phyloP scores from a whole-genome alignment of 108 stramenopile species.

The Fragilaria crotonensis region DNA sequence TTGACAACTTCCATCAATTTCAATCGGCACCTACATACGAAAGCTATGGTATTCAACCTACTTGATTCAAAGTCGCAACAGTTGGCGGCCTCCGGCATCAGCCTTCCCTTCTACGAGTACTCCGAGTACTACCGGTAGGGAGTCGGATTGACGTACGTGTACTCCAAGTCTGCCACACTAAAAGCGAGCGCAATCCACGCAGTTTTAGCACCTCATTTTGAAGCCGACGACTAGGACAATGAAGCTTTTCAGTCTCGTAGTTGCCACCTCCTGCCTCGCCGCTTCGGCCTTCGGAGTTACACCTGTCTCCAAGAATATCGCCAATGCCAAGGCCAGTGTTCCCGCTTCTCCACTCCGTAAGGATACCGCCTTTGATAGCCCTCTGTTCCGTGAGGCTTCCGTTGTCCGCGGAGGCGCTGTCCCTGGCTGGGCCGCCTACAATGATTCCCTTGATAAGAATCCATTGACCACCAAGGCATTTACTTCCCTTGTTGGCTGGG shows the following conservation, averaged over 20 bases:
- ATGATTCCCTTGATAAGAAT: constrained; percentile 83
- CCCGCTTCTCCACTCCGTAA: constrained; percentile 40
- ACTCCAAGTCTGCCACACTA: no score
- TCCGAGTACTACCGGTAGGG: no score
- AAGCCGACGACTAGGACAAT: no score
- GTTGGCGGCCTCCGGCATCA: no score
- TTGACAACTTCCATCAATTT: no score
- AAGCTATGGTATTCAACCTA: no score
- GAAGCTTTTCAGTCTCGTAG: constrained; percentile 72
- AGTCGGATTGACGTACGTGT: no score
- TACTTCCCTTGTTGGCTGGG: constrained; percentile 95
- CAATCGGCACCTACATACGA: no score
- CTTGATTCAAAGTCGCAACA: no score
- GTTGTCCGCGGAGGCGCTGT: constrained; percentile 82
- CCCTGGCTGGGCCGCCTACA: constrained; percentile 90
- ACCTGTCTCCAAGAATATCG: constrained; percentile 15
- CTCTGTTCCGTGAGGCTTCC: constrained; percentile 72
- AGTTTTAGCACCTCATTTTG: no score
- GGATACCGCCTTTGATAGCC: constrained; percentile 38
- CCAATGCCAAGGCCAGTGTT: constrained; percentile 34
- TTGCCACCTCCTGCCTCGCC: constrained; percentile 58
- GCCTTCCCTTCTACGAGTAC: no score
- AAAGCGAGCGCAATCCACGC: no score
- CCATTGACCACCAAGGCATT: constrained; percentile 92
- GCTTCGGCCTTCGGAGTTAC: constrained; percentile 64